A percentile compares a stretch with the other conserved stretches of the same genome.
Conservation (phyloP, 1,284 basidiomycete species). For the Ceratobasidium sp. region DNA sequence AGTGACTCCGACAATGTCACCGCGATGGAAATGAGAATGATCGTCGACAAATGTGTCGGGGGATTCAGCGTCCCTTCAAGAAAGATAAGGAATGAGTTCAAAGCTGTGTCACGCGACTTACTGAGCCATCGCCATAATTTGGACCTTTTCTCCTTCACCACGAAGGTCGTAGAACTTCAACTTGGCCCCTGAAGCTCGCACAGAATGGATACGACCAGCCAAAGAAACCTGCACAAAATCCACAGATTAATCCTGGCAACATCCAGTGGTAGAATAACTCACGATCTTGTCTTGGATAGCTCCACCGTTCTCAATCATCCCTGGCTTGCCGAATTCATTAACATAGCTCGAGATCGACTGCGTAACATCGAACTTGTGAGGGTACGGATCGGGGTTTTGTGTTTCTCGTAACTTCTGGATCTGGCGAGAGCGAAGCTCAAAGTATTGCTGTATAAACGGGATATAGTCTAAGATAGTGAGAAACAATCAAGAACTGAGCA, state of each 20-base stretch:
- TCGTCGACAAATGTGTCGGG: slow-evolving; percentile 75
- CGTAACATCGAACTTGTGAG: slow-evolving; percentile 97
- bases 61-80: slow-evolving; percentile 71
- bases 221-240: slow-evolving; percentile 56
- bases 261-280: neutral
- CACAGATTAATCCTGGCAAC: slow-evolving; percentile 38
- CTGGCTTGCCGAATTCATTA: slow-evolving; percentile 76
- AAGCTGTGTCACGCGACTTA: slow-evolving; percentile 56
- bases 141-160: slow-evolving; percentile 92
- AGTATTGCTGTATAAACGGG: slow-evolving; percentile 81
- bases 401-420: slow-evolving; percentile 89
- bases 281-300: slow-evolving; percentile 29
- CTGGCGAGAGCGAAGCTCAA: slow-evolving; percentile 88
- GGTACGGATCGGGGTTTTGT: slow-evolving; percentile 92
- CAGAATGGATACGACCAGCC: slow-evolving; percentile 63
- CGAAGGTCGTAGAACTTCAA: slow-evolving; percentile 96
- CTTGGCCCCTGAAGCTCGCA: slow-evolving; percentile 85
- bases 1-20: slow-evolving; percentile 94
- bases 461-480: neutral
- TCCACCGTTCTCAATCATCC: slow-evolving; percentile 70
- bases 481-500: neutral
- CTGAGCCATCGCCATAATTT: slow-evolving; percentile 94
- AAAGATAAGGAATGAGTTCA: neutral
- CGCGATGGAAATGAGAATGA: slow-evolving; percentile 91
- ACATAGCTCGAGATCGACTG: slow-evolving; percentile 84